Evolutionary conservation across 306 rosid genomes (phyloP).

Genomic region (Trifolium fragiferum): DNA sequence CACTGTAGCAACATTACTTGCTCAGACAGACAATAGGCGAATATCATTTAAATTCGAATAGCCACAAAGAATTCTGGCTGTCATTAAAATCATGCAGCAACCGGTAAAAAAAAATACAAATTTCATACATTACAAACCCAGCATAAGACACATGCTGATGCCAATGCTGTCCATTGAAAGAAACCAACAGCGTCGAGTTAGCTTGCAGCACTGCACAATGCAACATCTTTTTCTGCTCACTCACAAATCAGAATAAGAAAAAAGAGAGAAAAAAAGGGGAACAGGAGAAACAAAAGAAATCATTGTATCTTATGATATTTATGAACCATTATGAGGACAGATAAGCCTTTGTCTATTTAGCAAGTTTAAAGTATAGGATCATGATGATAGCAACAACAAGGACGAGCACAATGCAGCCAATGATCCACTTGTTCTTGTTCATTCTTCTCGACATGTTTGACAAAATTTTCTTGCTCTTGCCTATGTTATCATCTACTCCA

Average conservation of each 20-base stretch:
- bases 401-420: slow-evolving; percentile 57
- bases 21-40: slow-evolving; percentile 23
- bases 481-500: slow-evolving; percentile 88
- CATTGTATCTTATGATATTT: slow-evolving; percentile 32
- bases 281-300: slow-evolving; percentile 12
- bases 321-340: slow-evolving; percentile 41
- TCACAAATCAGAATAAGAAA: slow-evolving; percentile 51
- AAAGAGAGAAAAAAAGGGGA: not conserved
- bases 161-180: slow-evolving; percentile 29
- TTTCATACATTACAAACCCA: slow-evolving; percentile 41
- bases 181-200: slow-evolving; percentile 31
- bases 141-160: slow-evolving; percentile 32
- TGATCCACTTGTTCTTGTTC: slow-evolving; percentile 85
- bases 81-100: slow-evolving; percentile 26
- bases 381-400: slow-evolving; percentile 68
- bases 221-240: slow-evolving; percentile 49
- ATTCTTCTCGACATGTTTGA: slow-evolving; percentile 78
- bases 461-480: slow-evolving; percentile 85
- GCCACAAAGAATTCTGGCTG: slow-evolving; percentile 29
- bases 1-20: not conserved
- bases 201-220: slow-evolving; percentile 50
- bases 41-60: slow-evolving; percentile 30
- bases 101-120: slow-evolving; percentile 22
- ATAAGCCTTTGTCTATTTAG: slow-evolving; percentile 45
- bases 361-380: slow-evolving; percentile 87